Percentiles rank a stretch among this genome's conserved stretches.
Evolutionary conservation across 1,284 basidiomycete genomes (phyloP).

Genomic region (Porogramme epimiltina): DNA sequence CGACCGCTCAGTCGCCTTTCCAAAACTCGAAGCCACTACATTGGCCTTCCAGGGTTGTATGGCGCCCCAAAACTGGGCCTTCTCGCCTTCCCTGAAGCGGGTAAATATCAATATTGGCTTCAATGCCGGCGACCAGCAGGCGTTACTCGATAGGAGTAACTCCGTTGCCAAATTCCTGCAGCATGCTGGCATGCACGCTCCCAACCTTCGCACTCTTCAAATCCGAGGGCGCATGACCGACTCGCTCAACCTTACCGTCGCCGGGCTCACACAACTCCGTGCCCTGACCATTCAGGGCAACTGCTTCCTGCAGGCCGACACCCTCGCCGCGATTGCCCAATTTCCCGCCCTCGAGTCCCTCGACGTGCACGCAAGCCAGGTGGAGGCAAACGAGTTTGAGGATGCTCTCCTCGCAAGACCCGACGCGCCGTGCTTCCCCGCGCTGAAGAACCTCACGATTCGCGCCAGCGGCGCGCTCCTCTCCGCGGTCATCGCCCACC

Average conservation of each 20-base stretch:
- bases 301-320: constrained; percentile 39
- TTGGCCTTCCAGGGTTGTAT: constrained; percentile 39
- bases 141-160: constrained; percentile 12
- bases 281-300: constrained; percentile 48
- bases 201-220: constrained; percentile 40
- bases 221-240: constrained; percentile 48
- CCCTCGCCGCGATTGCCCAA: constrained; percentile 42
- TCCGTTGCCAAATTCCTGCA: constrained; percentile 19
- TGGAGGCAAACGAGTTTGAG: constrained; percentile 37
- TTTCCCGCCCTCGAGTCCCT: constrained; percentile 47
- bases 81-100: constrained; percentile 38
- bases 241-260: constrained; percentile 38
- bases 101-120: constrained; percentile 50
- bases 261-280: constrained; percentile 39
- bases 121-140: background rate
- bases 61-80: constrained; percentile 33
- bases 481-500: constrained; percentile 36
- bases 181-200: constrained; percentile 2
- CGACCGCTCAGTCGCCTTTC: constrained; percentile 23
- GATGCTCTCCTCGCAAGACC: constrained; percentile 17
- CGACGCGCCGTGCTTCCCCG: constrained; percentile 37
- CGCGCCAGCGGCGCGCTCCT: constrained; percentile 35
- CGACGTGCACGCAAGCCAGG: constrained; percentile 47
- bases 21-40: constrained; percentile 39
- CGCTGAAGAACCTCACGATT: constrained; percentile 46